Percentiles rank a stretch among this genome's conserved stretches.
Conservation (phyloP, 352 stramenopile species). For the Phytophthora vignae region DNA sequence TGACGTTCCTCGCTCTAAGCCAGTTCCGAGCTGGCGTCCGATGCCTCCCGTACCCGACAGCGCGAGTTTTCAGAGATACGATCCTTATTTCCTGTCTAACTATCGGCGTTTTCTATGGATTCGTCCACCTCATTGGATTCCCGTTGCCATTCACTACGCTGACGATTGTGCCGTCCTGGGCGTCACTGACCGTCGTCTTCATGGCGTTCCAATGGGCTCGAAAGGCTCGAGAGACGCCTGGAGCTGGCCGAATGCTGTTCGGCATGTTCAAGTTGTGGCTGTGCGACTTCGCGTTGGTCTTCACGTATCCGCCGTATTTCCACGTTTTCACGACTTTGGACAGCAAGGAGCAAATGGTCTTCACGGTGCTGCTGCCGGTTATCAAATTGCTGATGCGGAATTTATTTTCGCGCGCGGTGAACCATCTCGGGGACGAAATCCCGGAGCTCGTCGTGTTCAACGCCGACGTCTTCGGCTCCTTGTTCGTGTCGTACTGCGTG, state of each 20-base stretch:
- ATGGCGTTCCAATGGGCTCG: constrained; percentile 13
- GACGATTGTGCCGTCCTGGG: background rate
- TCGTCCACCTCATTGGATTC: constrained; percentile 8
- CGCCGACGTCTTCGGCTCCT: constrained; percentile 27
- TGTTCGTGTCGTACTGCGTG: constrained; percentile 30
- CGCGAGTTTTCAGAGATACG: constrained; percentile 1
- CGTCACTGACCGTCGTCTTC: constrained; percentile 3
- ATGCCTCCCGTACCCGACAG: background rate
- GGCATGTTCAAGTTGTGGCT: constrained; percentile 18
- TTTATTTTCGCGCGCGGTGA: constrained; percentile 11
- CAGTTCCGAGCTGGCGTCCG: constrained; percentile 13
- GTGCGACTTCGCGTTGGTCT: constrained; percentile 14
- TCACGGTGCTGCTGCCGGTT: constrained; percentile 19
- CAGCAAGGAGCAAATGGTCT: background rate
- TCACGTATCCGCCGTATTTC: constrained; percentile 24
- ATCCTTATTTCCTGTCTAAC: background rate
- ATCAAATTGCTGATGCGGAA: constrained; percentile 22
- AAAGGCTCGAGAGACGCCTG: constrained; percentile 7
- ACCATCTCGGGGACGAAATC: constrained; percentile 18
- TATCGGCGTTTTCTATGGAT: constrained; percentile 1
- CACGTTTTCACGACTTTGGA: constrained; percentile 14
- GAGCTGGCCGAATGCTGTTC: constrained; percentile 3
- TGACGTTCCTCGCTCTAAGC: constrained; percentile 11
- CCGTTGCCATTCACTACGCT: constrained; percentile 24
- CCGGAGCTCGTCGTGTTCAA: constrained; percentile 29